Base-by-base conservation (phyloP, 2,329 filamentous ascomycete genomes). In the Pestalotiopsis sp. region DNA sequence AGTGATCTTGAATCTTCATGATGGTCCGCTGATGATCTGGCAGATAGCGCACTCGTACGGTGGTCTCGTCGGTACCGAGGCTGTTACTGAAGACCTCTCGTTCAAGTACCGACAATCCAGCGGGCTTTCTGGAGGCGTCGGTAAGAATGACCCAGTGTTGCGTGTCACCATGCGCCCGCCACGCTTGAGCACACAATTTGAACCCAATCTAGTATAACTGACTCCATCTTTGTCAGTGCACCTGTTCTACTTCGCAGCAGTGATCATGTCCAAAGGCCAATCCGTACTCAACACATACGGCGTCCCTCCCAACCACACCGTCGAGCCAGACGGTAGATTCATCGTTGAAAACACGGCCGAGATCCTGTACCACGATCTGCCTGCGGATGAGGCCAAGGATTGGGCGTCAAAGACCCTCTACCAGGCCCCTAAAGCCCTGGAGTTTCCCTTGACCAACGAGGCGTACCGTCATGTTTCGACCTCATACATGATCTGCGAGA, bases 31-130 rank as follows among this genome's bases (percentile, higher is more conserved):
- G 31, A 36, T 36, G 7, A 52, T n/a, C 2, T 52, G 14, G n/a
- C n/a, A 52, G 45, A 3, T 74, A 1, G 73, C 75, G 72, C 74
- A 76, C 68, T 75, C 74, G 3, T 75, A 73, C 36, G 73, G 74
- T 17, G 74, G 74, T 2, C 68, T 75, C 2, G 71, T 75, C 3
- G 71, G 74, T n/a, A 70, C 64, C 17, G 70, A 76, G 58, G 74
- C 71, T 6, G 65, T 73, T 0, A 49, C 68, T 3, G 64, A 73
- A 57, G 68, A 72, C 2, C 58, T 75, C 25, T 23, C 20, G 20
- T 23, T 23, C 20, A 23, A 23, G 20, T 65, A 67, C 38, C 71
- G 74, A n/a, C n/a, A n/a, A 13, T 2, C 11, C 0, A 14, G n/a
- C 66, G 14, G 41, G 17, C 17, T 11, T 1, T 5, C 23, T 25